Conservation (phyloP, 2,329 filamentous ascomycete genomes). For the Pleoardoris graminearum region DNA sequence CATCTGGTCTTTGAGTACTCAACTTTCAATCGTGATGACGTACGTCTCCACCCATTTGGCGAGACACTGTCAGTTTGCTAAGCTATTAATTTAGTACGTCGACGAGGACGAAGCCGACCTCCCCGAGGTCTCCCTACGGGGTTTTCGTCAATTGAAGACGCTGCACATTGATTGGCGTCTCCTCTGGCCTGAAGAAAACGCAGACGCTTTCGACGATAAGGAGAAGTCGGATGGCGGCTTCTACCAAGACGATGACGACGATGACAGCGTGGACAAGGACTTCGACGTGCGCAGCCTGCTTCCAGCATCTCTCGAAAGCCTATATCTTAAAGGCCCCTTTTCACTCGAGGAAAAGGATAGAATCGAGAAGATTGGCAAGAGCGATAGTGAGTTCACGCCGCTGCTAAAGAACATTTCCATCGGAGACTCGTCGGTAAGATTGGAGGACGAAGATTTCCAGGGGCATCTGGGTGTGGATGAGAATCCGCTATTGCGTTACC, state of each 20-base stretch:
- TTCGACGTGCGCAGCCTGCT: not conserved
- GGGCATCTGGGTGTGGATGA: not conserved
- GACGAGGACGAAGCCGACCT: not conserved
- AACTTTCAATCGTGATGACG: not conserved
- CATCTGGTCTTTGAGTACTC: not conserved
- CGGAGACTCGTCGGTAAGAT: not conserved
- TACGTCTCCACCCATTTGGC: not conserved
- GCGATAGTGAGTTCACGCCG: not conserved
- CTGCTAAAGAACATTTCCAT: not conserved
- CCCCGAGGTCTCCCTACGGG: not conserved
- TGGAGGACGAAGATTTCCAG: too few relatives aligned
- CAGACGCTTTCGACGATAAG: not conserved
- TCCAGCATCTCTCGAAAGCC: conserved; percentile 4
- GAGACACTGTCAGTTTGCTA: not conserved
- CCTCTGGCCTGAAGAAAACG: not conserved
- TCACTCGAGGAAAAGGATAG: not conserved
- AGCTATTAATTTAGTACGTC: too few relatives aligned
- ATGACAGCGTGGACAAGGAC: not conserved
- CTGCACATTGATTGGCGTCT: not conserved
- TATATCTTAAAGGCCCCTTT: not conserved
- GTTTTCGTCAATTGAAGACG: not conserved
- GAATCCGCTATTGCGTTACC: not conserved
- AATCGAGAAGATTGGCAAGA: not conserved
- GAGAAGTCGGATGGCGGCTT: not conserved
- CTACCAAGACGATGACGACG: not conserved